Conservation (phyloP, 164 flowering plant species). For the Nymphaea colorata region DNA sequence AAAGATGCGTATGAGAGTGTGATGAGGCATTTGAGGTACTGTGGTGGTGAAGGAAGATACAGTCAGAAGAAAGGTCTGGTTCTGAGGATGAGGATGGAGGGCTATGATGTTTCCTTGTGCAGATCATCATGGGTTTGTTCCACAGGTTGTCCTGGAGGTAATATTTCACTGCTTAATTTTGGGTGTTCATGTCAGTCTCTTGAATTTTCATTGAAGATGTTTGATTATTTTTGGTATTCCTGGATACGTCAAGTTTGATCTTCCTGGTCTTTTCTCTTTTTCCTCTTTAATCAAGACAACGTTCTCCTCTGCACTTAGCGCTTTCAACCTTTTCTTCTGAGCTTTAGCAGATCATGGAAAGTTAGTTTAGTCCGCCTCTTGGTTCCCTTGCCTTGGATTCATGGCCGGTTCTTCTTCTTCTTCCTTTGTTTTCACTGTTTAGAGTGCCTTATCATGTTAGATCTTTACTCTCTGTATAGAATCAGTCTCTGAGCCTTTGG, state of each 20-base stretch:
- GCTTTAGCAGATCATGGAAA: too few species aligned
- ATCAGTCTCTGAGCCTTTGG: too few species aligned
- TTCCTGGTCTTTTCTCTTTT: background rate
- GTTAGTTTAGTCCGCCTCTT: too few species aligned
- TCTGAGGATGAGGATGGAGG: slow-evolving; percentile 25
- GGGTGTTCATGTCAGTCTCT: background rate
- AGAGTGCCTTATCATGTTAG: too few species aligned
- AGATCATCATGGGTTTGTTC: slow-evolving; percentile 33
- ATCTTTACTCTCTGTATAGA: too few species aligned
- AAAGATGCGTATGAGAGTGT: slow-evolving; percentile 21
- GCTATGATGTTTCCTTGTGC: slow-evolving; percentile 33
- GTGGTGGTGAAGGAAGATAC: slow-evolving; percentile 10
- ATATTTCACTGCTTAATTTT: background rate
- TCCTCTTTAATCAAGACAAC: too few species aligned
- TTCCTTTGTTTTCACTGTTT: too few species aligned
- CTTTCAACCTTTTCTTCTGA: too few species aligned
- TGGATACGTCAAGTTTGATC: background rate
- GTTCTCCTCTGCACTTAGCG: too few species aligned
- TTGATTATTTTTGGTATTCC: too few species aligned
- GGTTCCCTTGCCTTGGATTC: background rate
- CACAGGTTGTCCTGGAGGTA: slow-evolving; percentile 27
- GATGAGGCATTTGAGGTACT: slow-evolving; percentile 17
- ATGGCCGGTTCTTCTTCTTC: background rate
- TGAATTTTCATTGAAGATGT: background rate
- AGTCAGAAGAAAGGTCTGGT: slow-evolving; percentile 27